Evolutionary conservation across 2,329 filamentous ascomycete species (phyloP).

Genomic region (Macrophomina pseudophaseolina): DNA sequence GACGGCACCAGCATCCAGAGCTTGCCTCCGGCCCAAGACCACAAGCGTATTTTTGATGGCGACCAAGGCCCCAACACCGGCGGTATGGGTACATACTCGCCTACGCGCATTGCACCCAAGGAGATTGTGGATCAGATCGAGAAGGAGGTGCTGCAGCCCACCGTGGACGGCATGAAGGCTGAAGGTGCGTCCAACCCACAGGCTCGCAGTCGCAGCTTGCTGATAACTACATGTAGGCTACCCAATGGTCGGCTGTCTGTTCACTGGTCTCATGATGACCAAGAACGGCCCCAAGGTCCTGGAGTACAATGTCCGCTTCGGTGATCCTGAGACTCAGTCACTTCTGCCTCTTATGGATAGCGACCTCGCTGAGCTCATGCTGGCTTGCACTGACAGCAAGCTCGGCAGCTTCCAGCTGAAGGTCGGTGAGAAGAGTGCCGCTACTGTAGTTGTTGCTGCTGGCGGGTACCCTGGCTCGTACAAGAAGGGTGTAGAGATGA

Average conservation of each 20-base stretch:
- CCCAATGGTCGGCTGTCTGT: slow-evolving; percentile 69
- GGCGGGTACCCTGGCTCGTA: slow-evolving; percentile 87
- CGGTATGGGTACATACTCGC: slow-evolving; percentile 97
- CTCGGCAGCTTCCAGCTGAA: slow-evolving; percentile 73
- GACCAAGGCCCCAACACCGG: slow-evolving; percentile 93
- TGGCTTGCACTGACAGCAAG: slow-evolving; percentile 78
- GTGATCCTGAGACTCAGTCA: slow-evolving; percentile 90
- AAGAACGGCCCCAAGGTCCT: slow-evolving; percentile 78
- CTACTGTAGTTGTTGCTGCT: slow-evolving; percentile 92
- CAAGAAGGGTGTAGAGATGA: slow-evolving; percentile 74
- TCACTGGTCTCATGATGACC: slow-evolving; percentile 94
- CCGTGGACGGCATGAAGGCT: slow-evolving; percentile 82
- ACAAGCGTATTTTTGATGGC: slow-evolving; percentile 92
- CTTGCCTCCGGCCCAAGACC: slow-evolving; percentile 90
- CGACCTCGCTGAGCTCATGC: slow-evolving; percentile 86
- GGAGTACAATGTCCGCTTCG: slow-evolving; percentile 93
- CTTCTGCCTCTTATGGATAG: slow-evolving; percentile 81
- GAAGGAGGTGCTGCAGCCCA: slow-evolving; percentile 82
- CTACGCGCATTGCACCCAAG: slow-evolving; percentile 58
- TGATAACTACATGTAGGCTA: slow-evolving; percentile 30
- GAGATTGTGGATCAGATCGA: slow-evolving; percentile 80
- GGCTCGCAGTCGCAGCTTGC: neutral
- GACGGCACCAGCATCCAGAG: slow-evolving; percentile 85
- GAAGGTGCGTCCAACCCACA: slow-evolving; percentile 60
- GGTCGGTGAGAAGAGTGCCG: slow-evolving; percentile 68